A percentile compares a stretch with the other conserved stretches of the same genome.
Conservation (phyloP, 441 rosid genomes). For the Populus trichocarpa region DNA sequence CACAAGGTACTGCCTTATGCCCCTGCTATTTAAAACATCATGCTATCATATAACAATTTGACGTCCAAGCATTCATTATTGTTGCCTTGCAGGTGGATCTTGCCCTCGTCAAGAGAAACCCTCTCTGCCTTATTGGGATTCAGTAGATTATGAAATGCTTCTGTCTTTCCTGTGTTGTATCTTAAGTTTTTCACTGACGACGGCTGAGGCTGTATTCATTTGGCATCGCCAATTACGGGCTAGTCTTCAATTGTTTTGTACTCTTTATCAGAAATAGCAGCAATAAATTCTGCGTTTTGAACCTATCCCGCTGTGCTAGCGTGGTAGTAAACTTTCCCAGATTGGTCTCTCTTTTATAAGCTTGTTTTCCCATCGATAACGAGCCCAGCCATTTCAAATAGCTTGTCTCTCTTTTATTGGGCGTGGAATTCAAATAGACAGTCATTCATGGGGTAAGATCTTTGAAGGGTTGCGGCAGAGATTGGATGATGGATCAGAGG, state of each 20-base stretch:
- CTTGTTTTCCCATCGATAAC: neutral
- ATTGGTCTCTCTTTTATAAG: neutral
- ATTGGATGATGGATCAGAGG: too few relatives aligned
- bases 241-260: neutral
- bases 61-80: neutral
- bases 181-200: neutral
- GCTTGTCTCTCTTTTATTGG: neutral
- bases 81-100: slow-evolving; percentile 73
- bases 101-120: slow-evolving; percentile 67
- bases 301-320: neutral
- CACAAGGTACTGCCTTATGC: slow-evolving; percentile 58
- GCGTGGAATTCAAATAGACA: too few relatives aligned
- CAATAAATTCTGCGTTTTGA: neutral
- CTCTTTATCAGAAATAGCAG: neutral
- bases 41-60: neutral
- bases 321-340: neutral
- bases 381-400: neutral
- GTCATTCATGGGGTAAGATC: too few relatives aligned
- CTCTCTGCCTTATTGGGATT: slow-evolving; percentile 66
- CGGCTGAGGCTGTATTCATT: neutral
- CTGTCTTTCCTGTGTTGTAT: neutral
- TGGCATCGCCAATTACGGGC: neutral
- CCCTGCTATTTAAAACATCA: neutral
- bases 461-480: too few relatives aligned
- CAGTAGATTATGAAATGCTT: slow-evolving; percentile 7